Evolutionary conservation across 129 eudicot genomes (phyloP), one percentile per base, ranked within the genome.

Genomic region (Helianthus annuus): DNA sequence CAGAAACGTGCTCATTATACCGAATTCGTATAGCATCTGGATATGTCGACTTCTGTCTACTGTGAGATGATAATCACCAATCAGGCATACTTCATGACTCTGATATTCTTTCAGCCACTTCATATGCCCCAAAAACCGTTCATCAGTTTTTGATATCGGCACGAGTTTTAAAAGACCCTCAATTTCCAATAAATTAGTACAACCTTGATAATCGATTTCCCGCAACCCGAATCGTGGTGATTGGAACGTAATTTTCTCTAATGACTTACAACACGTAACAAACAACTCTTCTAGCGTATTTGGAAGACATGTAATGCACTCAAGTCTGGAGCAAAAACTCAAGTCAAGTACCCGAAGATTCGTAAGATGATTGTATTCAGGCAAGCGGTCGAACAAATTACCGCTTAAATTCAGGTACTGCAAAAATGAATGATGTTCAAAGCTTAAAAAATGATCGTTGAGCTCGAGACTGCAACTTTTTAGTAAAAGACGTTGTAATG

Each of bases 301-400:
- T 6, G 66, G 66, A 3, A 61, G 66, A 14, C 66, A 32, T 0
- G 12, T 19, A 13, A 60, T 32, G 45, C 46, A 61, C 45, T 32
- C 13, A 5, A 61, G 66, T 61, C 22, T 61, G 13, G 66, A 61
- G 66, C 66, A 61, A 61, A 61, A 61, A 61, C 66, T 61, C 66
- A 61, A 61, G 45, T 61, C 66, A 61, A 61, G 45, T 32, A 61
- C 66, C 66, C 66, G 66, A 14, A 61, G 66, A 61, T 34, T 34
- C 45, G 6, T 34, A 32, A 61, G 66, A 61, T 61, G 66, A 32
- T 34, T 61, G 45, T 61, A 61, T 32, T 34, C 17, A 61, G 66
- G 45, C 22, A 61, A 6, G 45, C 12, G 22, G 22, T 61, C 66
- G 34, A 61, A 34, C 11, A 61, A 19, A 34, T 34, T 61, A 61